Evolutionary conservation across 2,329 filamentous ascomycete genomes (phyloP).

Genomic region (Exophiala sp.): DNA sequence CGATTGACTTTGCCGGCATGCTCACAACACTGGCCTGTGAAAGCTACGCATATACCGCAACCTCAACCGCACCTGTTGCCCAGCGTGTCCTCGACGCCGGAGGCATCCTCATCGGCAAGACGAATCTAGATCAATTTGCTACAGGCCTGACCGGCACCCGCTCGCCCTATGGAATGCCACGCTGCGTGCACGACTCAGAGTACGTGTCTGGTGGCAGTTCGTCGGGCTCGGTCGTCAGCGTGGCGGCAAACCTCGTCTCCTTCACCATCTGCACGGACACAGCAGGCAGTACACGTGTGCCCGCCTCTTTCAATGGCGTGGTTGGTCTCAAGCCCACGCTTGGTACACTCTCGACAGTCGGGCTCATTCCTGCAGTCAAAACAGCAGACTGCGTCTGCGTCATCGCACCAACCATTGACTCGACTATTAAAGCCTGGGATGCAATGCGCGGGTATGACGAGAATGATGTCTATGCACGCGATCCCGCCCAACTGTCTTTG

Average conservation of each 20-base stretch:
- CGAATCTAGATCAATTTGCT: constrained; percentile 59
- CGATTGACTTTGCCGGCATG: constrained; percentile 44
- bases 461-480: constrained; percentile 43
- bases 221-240: constrained; percentile 47
- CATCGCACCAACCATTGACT: constrained; percentile 45
- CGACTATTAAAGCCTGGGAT: constrained; percentile 14
- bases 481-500: constrained; percentile 29
- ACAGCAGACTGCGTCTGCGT: constrained; percentile 55
- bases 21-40: constrained; percentile 47
- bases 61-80: constrained; percentile 45
- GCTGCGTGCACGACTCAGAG: constrained; percentile 47
- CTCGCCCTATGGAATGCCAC: constrained; percentile 56
- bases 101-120: constrained; percentile 56
- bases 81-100: constrained; percentile 49
- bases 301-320: constrained; percentile 28
- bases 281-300: constrained; percentile 26
- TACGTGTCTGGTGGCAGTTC: constrained; percentile 56
- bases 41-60: constrained; percentile 46
- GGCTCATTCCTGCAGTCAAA: constrained; percentile 46
- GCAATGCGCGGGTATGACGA: constrained; percentile 31
- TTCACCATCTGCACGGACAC: constrained; percentile 49
- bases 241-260: constrained; percentile 49
- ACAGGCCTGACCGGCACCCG: constrained; percentile 59
- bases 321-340: constrained; percentile 30
- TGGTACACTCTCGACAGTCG: constrained; percentile 25